A percentile compares a stretch with the other conserved stretches of the same genome.
phyloP scores from a whole-genome alignment of 2,329 filamentous ascomycete species.

The Cercospora sp. region DNA sequence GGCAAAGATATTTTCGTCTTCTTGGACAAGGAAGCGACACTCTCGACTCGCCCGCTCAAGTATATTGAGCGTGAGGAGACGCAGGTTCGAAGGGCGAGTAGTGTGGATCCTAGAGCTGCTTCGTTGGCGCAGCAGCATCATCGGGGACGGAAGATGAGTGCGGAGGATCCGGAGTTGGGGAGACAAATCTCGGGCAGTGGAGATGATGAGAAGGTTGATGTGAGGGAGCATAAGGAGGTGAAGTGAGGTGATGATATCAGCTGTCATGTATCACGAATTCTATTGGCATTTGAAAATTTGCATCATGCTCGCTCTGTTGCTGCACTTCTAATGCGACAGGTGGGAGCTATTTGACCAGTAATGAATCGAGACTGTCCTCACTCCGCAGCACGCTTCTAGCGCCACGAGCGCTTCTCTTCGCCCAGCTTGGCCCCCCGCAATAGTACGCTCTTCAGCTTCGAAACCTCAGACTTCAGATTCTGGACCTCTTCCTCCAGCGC shows the following conservation, averaged over 20 bases:
- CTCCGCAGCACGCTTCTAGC: constrained; percentile 20
- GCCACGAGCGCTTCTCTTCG: constrained; percentile 23
- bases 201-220: constrained; percentile 9
- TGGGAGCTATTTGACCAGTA: not conserved
- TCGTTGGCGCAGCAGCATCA: constrained; percentile 25
- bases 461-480: constrained; percentile 32
- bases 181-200: not conserved
- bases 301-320: not conserved
- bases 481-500: constrained; percentile 31
- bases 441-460: constrained; percentile 31
- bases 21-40: constrained; percentile 51
- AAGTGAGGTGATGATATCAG: not conserved
- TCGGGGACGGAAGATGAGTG: constrained; percentile 8
- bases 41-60: constrained; percentile 48
- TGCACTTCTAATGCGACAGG: not conserved
- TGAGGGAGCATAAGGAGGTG: constrained; percentile 9
- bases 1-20: constrained; percentile 46
- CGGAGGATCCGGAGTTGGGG: constrained; percentile 10
- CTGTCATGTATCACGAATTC: not conserved
- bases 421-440: constrained; percentile 23
- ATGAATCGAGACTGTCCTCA: not conserved
- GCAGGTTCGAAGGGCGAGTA: constrained; percentile 39
- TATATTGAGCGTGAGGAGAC: constrained; percentile 52
- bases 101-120: constrained; percentile 37
- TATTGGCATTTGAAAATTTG: not conserved